These are phyloP conservation scores for Obba rivulosa DNA, from an alignment of 768 basidiomycete species.

Conservation along the genomic window DNA sequence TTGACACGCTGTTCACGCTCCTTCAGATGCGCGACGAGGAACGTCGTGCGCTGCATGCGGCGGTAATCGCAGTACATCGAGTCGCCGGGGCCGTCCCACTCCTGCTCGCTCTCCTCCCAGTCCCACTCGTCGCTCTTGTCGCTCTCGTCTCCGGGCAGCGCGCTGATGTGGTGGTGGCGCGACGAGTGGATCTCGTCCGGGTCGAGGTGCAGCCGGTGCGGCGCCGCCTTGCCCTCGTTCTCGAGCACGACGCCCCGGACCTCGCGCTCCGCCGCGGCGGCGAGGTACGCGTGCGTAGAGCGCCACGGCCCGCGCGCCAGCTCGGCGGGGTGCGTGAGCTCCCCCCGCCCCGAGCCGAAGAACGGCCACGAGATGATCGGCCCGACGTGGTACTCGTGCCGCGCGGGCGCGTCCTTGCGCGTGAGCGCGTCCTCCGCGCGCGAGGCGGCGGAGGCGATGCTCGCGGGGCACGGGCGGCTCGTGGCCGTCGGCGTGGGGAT, in stretches of 20 bases:
- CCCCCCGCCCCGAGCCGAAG: constrained; percentile 80
- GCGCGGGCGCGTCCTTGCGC: constrained; percentile 10
- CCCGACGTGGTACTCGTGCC: constrained; percentile 53
- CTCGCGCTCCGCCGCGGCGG: constrained; percentile 68
- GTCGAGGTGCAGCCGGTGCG: constrained; percentile 75
- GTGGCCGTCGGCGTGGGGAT: constrained; percentile 23
- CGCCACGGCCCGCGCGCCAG: constrained; percentile 80
- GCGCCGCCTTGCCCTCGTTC: constrained; percentile 71
- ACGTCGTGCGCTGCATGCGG: constrained; percentile 74
- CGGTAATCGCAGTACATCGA: constrained; percentile 80
- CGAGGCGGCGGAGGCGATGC: constrained; percentile 10
- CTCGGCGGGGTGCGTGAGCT: constrained; percentile 60
- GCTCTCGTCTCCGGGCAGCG: constrained; percentile 67
- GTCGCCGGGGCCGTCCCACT: constrained; percentile 75
- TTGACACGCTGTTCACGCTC: constrained; percentile 58
- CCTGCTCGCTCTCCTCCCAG: constrained; percentile 73
- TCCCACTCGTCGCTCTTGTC: constrained; percentile 80
- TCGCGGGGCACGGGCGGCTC: constrained; percentile 5
- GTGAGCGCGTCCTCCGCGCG: constrained; percentile 1
- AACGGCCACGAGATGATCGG: constrained; percentile 90
- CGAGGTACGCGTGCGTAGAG: constrained; percentile 52
- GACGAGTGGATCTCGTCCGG: constrained; percentile 71
- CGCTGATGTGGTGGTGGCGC: constrained; percentile 60
- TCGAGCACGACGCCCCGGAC: constrained; percentile 67
- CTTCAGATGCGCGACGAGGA: constrained; percentile 65